These are phyloP conservation scores for Lepiota venenata DNA, from an alignment of 768 basidiomycete genomes.

Conservation along the genomic window DNA sequence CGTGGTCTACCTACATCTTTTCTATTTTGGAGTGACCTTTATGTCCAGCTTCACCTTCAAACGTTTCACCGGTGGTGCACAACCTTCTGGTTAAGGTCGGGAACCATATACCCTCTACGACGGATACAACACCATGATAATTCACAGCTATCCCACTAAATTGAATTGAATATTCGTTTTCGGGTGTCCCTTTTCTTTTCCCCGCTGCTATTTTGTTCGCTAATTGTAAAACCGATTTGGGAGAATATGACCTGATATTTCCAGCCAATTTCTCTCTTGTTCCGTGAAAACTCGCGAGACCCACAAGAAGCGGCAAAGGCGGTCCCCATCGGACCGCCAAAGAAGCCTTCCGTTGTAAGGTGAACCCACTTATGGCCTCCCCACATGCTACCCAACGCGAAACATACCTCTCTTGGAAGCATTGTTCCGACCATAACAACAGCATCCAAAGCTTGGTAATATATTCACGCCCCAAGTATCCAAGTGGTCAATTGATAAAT, in stretches of 20 bases:
- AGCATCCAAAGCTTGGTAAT: slow-evolving; percentile 4
- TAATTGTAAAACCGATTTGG: slow-evolving; percentile 10
- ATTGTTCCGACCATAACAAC: background rate
- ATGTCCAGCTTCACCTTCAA: slow-evolving; percentile 80
- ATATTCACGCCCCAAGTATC: background rate
- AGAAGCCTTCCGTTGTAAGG: too few species aligned
- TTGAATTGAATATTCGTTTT: background rate
- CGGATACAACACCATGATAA: background rate
- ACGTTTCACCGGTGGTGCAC: slow-evolving; percentile 49
- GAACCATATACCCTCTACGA: background rate
- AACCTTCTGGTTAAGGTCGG: slow-evolving; percentile 23
- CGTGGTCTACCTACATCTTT: slow-evolving; percentile 17
- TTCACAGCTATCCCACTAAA: too few species aligned
- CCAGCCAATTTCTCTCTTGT: background rate
- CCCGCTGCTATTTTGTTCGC: slow-evolving; percentile 4
- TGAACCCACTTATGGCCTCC: too few species aligned
- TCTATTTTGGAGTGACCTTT: background rate
- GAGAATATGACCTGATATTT: slow-evolving; percentile 3
- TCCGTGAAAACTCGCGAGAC: background rate
- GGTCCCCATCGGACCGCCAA: too few species aligned
- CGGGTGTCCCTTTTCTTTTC: background rate
- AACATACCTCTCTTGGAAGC: too few species aligned
- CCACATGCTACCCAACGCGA: too few species aligned
- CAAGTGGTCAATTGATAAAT: background rate
- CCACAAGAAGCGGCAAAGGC: too few species aligned